Evolutionary conservation across 2,329 filamentous ascomycete species (phyloP).

Genomic region (Hypoxylon sp.): DNA sequence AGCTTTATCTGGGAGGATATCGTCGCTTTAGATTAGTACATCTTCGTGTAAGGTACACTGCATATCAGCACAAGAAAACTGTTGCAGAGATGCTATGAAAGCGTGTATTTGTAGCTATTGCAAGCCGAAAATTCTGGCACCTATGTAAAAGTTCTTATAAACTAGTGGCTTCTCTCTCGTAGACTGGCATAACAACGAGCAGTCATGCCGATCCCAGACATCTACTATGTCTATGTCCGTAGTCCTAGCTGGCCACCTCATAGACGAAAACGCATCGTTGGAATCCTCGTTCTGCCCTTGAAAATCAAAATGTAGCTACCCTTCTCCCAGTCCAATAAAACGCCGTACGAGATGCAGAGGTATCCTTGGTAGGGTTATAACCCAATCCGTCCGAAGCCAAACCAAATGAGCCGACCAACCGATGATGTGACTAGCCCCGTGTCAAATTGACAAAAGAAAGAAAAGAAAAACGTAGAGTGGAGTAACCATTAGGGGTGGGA

Average conservation of each 20-base stretch:
- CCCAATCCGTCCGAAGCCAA: conserved; percentile 32
- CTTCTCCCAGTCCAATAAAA: conserved; percentile 40
- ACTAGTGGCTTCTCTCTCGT: neutral
- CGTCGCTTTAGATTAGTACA: no score
- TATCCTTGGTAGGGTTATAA: conserved; percentile 31
- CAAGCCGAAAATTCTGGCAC: conserved; percentile 8
- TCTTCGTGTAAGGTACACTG: no score
- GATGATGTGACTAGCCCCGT: conserved; percentile 20
- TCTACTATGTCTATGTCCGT: no score
- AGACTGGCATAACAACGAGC: no score
- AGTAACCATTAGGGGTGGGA: conserved; percentile 40
- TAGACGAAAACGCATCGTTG: no score
- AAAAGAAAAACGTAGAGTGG: conserved; percentile 44
- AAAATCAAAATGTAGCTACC: conserved; percentile 26
- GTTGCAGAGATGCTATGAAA: no score
- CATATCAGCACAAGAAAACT: no score
- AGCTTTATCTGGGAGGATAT: no score
- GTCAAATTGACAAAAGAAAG: conserved; percentile 30
- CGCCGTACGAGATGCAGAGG: conserved; percentile 45
- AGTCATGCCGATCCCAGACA: no score
- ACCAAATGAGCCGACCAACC: conserved; percentile 22
- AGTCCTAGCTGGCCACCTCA: no score
- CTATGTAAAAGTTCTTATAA: neutral
- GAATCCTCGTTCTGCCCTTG: conserved; percentile 15
- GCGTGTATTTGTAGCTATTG: no score